phyloP scores from a whole-genome alignment of 805 yeast species.

The Brettanomyces bruxellensis region DNA sequence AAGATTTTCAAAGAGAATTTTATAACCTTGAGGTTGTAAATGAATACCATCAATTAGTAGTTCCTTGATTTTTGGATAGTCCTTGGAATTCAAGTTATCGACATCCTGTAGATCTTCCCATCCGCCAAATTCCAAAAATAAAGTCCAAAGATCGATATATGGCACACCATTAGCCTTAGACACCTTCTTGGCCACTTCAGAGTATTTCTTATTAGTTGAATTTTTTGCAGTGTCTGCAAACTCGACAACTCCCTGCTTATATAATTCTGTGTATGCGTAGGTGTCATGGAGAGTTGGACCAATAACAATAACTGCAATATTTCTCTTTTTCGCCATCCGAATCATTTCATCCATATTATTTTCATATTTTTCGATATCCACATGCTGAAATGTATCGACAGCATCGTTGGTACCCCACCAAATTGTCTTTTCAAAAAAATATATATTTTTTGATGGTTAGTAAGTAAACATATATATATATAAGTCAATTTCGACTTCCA shows the following conservation, averaged over 20 bases:
- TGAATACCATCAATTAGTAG: slow-evolving; percentile 39
- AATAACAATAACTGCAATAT: slow-evolving; percentile 46
- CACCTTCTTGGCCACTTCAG: slow-evolving; percentile 37
- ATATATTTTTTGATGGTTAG: neutral
- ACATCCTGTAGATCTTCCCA: slow-evolving; percentile 22
- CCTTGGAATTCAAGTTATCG: neutral
- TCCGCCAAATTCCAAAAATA: slow-evolving; percentile 8
- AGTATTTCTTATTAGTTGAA: slow-evolving; percentile 37
- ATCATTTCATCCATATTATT: slow-evolving; percentile 40
- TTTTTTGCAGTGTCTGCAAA: slow-evolving; percentile 37
- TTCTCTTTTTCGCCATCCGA: slow-evolving; percentile 27
- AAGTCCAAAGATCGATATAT: slow-evolving; percentile 44
- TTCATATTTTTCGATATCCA: slow-evolving; percentile 40
- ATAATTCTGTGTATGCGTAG: slow-evolving; percentile 27
- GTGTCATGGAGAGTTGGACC: slow-evolving; percentile 54
- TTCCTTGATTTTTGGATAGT: slow-evolving; percentile 3
- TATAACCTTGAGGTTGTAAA: slow-evolving; percentile 30
- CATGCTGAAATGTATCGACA: slow-evolving; percentile 29
- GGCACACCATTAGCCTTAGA: slow-evolving; percentile 38
- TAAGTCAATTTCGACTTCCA: neutral
- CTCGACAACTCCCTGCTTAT: slow-evolving; percentile 25
- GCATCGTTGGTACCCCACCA: slow-evolving; percentile 82
- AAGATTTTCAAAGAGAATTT: slow-evolving; percentile 27
- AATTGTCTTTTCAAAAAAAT: slow-evolving; percentile 20
- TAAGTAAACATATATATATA: no score